Conservation (phyloP, 176 grass and related monocot species). For the Ananas comosus region DNA sequence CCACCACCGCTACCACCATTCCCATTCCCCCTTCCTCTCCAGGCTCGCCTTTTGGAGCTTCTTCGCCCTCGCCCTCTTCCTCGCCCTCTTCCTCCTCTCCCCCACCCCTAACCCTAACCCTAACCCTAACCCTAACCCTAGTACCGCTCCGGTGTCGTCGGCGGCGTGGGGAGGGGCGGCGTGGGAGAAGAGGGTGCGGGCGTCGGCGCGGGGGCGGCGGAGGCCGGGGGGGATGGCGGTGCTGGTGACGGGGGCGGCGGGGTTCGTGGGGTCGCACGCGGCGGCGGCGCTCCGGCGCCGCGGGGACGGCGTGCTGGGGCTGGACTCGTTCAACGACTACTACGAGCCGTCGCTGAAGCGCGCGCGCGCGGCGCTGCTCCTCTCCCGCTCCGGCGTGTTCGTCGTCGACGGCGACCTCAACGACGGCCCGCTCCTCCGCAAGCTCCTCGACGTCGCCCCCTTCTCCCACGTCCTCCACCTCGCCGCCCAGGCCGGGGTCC, state of each 20-base stretch:
- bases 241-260: conserved; percentile 66
- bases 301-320: conserved; percentile 68
- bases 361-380: conserved; percentile 39
- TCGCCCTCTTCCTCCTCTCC: conserved; percentile 63
- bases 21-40: conserved; percentile 35
- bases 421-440: conserved; percentile 54
- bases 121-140: no score
- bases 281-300: conserved; percentile 59
- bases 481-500: conserved; percentile 86
- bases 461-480: conserved; percentile 93
- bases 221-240: conserved; percentile 37
- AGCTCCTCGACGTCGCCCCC: conserved; percentile 74
- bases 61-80: conserved; percentile 64
- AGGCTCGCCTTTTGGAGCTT: conserved; percentile 74
- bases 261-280: conserved; percentile 71
- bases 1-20: conserved; percentile 48
- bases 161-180: conserved; percentile 56
- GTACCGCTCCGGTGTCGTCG: not conserved
- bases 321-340: conserved; percentile 83
- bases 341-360: conserved; percentile 75
- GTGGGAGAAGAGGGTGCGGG: conserved; percentile 77
- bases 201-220: conserved; percentile 49
- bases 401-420: conserved; percentile 80
- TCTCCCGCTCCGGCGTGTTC: conserved; percentile 58
- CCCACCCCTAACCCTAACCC: not conserved